Evolutionary conservation across 2,329 filamentous ascomycete genomes (phyloP).

Genomic region (Botrytis fabae): DNA sequence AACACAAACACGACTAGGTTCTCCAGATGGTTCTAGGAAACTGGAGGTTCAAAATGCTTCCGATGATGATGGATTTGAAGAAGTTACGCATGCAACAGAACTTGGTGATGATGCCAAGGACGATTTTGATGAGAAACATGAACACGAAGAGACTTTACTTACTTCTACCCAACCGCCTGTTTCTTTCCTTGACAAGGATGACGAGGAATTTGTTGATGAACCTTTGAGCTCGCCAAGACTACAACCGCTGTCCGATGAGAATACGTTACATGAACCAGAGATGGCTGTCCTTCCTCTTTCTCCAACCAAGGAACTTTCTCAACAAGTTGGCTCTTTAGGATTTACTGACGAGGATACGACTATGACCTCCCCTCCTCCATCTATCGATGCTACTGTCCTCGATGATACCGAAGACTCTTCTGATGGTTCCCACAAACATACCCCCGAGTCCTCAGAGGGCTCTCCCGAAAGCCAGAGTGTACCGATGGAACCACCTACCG

Average conservation of each 20-base stretch:
- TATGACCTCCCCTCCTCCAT: conserved; percentile 34
- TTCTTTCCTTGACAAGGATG: conserved; percentile 58
- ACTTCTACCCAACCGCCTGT: conserved; percentile 40
- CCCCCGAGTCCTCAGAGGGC: conserved; percentile 35
- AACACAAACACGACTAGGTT: conserved; percentile 48
- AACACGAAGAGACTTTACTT: conserved; percentile 53
- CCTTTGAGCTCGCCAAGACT: conserved; percentile 69
- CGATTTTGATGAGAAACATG: conserved; percentile 60
- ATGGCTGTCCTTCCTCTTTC: conserved; percentile 59
- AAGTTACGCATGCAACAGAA: conserved; percentile 71
- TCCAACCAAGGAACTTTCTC: conserved; percentile 48
- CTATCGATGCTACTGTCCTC: conserved; percentile 26
- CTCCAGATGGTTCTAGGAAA: conserved; percentile 65
- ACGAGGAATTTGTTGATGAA: conserved; percentile 77
- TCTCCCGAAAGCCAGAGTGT: conserved; percentile 26
- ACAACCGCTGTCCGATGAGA: conserved; percentile 57
- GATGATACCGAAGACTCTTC: conserved; percentile 28
- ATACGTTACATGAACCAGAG: conserved; percentile 55
- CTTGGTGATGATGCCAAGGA: conserved; percentile 72
- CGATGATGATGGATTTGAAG: conserved; percentile 91
- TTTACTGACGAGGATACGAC: conserved; percentile 35
- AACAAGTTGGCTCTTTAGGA: conserved; percentile 36
- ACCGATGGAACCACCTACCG: conserved; percentile 26
- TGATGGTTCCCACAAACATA: conserved; percentile 27
- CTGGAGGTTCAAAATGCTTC: conserved; percentile 78